Percentiles rank a stretch among this genome's conserved stretches.
These are phyloP conservation scores for Aspergillus sp. DNA, from an alignment of 2,329 filamentous ascomycete genomes.

Conservation along the genomic window DNA sequence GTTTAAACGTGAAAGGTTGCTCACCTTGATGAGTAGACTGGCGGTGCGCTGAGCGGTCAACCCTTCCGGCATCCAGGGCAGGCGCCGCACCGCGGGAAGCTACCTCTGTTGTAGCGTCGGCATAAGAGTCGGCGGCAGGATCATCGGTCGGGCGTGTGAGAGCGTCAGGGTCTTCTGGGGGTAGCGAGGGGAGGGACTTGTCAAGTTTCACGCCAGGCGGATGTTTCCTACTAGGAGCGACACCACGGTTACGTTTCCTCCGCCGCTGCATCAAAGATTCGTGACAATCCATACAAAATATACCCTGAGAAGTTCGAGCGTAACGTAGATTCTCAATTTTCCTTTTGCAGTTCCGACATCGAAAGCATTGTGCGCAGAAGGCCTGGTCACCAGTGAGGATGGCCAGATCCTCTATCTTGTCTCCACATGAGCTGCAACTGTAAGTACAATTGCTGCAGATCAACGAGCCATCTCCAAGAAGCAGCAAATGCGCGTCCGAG, in stretches of 20 bases:
- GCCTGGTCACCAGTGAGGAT: conserved; percentile 97
- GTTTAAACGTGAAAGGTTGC: neutral
- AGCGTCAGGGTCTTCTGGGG: conserved; percentile 62
- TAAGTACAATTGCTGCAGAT: conserved; percentile 99
- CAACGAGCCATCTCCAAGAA: conserved; percentile 93
- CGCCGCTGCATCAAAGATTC: conserved; percentile 92
- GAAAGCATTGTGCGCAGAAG: conserved; percentile 95
- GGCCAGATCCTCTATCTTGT: conserved; percentile 97
- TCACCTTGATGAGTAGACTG: conserved; percentile 29
- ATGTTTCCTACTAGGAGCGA: conserved; percentile 31
- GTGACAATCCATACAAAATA: conserved; percentile 99
- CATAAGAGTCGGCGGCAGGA: conserved; percentile 57
- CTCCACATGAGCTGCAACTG: conserved; percentile 91
- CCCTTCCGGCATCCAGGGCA: conserved; percentile 18
- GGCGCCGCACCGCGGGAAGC: conserved; percentile 14
- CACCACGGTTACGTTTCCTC: conserved; percentile 74
- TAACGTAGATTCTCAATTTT: conserved; percentile 98
- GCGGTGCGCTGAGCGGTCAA: conserved; percentile 19
- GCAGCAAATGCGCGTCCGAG: conserved; percentile 93
- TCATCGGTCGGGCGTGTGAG: conserved; percentile 56
- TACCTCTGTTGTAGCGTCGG: conserved; percentile 45
- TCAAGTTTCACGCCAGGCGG: conserved; percentile 63
- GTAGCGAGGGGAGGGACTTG: conserved; percentile 88
- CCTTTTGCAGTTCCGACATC: conserved; percentile 95
- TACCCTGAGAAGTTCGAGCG: conserved; percentile 94